Conservation (phyloP, 1,139 yeast genomes). For the Debaryomyces udenii region DNA sequence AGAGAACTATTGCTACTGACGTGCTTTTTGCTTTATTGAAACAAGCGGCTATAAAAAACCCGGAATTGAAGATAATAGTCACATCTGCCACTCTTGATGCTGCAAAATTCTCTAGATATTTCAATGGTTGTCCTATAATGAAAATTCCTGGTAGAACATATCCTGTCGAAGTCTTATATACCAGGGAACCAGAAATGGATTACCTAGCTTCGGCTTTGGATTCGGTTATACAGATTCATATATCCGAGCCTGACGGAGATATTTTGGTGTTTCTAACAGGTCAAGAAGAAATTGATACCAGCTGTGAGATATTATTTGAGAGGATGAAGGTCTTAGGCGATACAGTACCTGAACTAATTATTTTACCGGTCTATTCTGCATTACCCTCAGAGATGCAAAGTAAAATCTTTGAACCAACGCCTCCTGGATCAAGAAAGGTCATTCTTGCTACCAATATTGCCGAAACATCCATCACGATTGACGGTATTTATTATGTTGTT, state of each 20-base stretch:
- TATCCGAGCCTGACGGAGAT: conserved; percentile 78
- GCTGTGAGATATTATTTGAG: conserved; percentile 74
- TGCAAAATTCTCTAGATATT: conserved; percentile 75
- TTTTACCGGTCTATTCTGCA: conserved; percentile 86
- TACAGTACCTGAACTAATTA: conserved; percentile 63
- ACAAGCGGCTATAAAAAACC: conserved; percentile 68
- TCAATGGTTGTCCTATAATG: conserved; percentile 76
- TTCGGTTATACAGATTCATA: conserved; percentile 80
- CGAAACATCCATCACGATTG: conserved; percentile 80
- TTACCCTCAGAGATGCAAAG: conserved; percentile 77
- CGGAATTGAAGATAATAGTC: conserved; percentile 75
- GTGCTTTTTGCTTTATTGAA: conserved; percentile 84
- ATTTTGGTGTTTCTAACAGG: conserved; percentile 86
- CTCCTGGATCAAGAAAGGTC: conserved; percentile 69
- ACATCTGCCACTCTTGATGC: conserved; percentile 95
- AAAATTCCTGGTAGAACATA: conserved; percentile 87
- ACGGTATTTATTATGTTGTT: conserved; percentile 74
- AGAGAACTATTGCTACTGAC: conserved; percentile 92
- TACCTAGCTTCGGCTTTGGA: conserved; percentile 81
- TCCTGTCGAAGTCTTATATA: conserved; percentile 81
- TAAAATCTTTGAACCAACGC: conserved; percentile 74
- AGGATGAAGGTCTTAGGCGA: conserved; percentile 69
- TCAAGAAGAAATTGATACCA: conserved; percentile 91
- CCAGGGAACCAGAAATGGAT: conserved; percentile 82
- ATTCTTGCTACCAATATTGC: conserved; percentile 82